Percentiles rank a stretch among this genome's conserved stretches.
phyloP scores from a whole-genome alignment of 805 yeast species.

The Teunomyces kruisii region DNA sequence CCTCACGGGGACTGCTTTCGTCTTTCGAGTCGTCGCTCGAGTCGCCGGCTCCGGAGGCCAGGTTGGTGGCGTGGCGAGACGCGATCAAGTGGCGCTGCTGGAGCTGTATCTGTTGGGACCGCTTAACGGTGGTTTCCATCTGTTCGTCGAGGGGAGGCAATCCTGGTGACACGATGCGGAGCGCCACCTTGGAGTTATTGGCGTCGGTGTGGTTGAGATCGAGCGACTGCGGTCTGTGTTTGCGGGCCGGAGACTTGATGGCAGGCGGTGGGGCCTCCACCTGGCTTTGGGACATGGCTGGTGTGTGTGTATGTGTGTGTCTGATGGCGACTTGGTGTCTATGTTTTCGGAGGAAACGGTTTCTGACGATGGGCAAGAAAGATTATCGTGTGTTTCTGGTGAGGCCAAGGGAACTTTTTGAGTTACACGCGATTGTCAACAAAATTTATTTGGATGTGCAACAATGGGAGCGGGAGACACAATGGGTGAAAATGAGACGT shows the following conservation, averaged over 20 bases:
- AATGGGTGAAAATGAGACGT: too few species aligned
- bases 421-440: neutral
- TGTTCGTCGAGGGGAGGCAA: conserved; percentile 29
- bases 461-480: neutral
- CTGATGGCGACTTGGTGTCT: too few species aligned
- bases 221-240: conserved; percentile 21
- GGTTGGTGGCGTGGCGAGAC: conserved; percentile 5
- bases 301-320: neutral
- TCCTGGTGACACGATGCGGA: conserved; percentile 36
- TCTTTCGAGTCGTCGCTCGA: neutral
- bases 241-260: conserved; percentile 1
- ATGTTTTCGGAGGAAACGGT: too few species aligned
- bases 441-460: neutral
- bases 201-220: conserved; percentile 7
- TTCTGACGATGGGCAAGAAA: too few species aligned
- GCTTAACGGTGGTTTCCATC: conserved; percentile 31
- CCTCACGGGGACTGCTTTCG: neutral
- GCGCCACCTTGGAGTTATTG: conserved; percentile 25
- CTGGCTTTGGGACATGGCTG: conserved; percentile 7
- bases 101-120: conserved; percentile 31
- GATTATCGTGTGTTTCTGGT: too few species aligned
- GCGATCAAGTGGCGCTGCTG: conserved; percentile 35
- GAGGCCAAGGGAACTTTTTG: too few species aligned
- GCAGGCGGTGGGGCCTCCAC: conserved; percentile 4
- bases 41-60: conserved; percentile 2